Conservation (phyloP, 2,329 filamentous ascomycete genomes). For the Sclerotinia minor region DNA sequence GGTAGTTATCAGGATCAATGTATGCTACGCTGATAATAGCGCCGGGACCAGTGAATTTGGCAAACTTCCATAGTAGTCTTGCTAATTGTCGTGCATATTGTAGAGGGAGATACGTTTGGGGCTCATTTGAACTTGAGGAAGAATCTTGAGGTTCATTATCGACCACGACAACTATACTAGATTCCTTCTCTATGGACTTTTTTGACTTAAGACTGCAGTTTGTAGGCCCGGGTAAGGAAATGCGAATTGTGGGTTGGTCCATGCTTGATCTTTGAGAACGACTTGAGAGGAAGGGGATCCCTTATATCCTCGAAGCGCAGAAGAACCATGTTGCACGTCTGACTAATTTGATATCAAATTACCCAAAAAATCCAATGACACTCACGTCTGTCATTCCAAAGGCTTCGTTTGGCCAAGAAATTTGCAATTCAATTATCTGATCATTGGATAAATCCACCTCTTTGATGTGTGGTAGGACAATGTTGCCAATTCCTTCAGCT, state of each 20-base stretch:
- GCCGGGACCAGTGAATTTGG: slow-evolving; percentile 53
- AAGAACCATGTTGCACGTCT: background rate
- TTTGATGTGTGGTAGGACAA: background rate
- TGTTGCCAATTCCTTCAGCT: background rate
- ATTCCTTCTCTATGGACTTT: background rate
- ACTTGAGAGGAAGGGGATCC: no score
- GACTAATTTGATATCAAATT: background rate
- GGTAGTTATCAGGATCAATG: slow-evolving; percentile 51
- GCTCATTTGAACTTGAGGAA: background rate
- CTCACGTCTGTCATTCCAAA: background rate
- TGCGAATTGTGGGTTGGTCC: background rate
- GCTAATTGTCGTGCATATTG: background rate
- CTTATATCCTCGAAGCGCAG: no score
- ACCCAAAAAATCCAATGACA: background rate
- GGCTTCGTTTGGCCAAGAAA: background rate
- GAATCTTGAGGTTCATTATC: background rate
- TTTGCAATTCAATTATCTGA: background rate
- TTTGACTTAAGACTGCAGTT: background rate
- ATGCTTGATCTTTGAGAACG: background rate
- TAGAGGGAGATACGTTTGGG: no score
- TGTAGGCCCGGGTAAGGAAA: background rate
- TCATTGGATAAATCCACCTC: background rate
- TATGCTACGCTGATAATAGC: slow-evolving; percentile 41
- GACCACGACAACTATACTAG: background rate
- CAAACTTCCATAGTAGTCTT: slow-evolving; percentile 39